Conservation (phyloP, 345 rosid species). For the Raphanus sativus region DNA sequence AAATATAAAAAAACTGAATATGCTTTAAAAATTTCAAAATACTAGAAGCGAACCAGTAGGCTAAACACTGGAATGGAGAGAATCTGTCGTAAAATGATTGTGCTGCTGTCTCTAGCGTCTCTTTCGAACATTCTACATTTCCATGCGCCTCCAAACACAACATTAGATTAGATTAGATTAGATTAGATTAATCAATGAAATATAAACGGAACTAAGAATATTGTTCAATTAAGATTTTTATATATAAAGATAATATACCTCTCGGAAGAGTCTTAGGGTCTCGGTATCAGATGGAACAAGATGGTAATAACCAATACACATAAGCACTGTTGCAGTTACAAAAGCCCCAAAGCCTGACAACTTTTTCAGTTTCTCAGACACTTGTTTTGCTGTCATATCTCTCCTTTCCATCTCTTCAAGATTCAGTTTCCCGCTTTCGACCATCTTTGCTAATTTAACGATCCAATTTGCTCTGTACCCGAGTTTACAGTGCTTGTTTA, state of each 20-base stretch:
- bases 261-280: constrained; percentile 44
- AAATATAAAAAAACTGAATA: not conserved
- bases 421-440: constrained; percentile 33
- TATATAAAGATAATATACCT: constrained; percentile 37
- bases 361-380: constrained; percentile 7
- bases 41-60: constrained; percentile 19
- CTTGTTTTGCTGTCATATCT: not conserved
- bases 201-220: not conserved
- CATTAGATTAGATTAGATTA: not conserved
- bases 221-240: no score
- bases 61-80: constrained; percentile 30
- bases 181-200: not conserved
- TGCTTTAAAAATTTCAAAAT: not conserved
- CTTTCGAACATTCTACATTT: not conserved
- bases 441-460: constrained; percentile 31
- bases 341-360: constrained; percentile 48
- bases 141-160: not conserved
- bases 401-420: constrained; percentile 27
- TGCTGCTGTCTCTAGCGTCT: not conserved
- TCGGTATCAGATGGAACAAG: constrained; percentile 50
- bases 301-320: constrained; percentile 52
- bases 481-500: constrained; percentile 41
- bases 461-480: constrained; percentile 46
- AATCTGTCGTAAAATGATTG: constrained; percentile 8
- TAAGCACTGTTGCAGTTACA: constrained; percentile 42